These are phyloP conservation scores for Candida glaebosa DNA, from an alignment of 805 yeast genomes.

Conservation along the genomic window DNA sequence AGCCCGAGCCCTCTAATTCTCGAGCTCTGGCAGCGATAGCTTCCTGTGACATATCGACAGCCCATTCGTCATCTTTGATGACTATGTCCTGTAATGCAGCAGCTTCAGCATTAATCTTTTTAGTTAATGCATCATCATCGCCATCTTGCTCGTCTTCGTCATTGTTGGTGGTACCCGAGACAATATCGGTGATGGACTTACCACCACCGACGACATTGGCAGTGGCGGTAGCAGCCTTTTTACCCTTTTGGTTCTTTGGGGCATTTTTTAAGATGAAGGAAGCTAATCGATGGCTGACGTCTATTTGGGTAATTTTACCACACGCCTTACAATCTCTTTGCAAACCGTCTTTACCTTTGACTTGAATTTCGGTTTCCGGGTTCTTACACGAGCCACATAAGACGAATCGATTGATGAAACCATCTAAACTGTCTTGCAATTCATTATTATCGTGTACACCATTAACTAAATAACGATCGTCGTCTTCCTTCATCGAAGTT, in stretches of 20 bases:
- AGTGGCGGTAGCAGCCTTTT: slow-evolving; percentile 82
- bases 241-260: slow-evolving; percentile 62
- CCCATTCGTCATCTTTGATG: slow-evolving; percentile 92
- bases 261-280: slow-evolving; percentile 89
- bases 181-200: slow-evolving; percentile 74
- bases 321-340: slow-evolving; percentile 97
- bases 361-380: slow-evolving; percentile 91
- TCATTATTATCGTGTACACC: slow-evolving; percentile 90
- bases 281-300: slow-evolving; percentile 82
- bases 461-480: slow-evolving; percentile 87
- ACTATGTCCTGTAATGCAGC: slow-evolving; percentile 54
- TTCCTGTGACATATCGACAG: slow-evolving; percentile 94
- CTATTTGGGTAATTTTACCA: slow-evolving; percentile 83
- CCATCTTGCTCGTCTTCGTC: slow-evolving; percentile 33
- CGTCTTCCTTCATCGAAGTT: slow-evolving; percentile 73
- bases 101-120: slow-evolving; percentile 81
- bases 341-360: slow-evolving; percentile 70
- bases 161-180: slow-evolving; percentile 43
- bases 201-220: slow-evolving; percentile 90
- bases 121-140: slow-evolving; percentile 72
- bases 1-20: slow-evolving; percentile 65
- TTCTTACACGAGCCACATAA: slow-evolving; percentile 93
- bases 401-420: slow-evolving; percentile 88
- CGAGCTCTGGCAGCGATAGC: slow-evolving; percentile 90
- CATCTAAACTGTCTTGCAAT: slow-evolving; percentile 91